These are phyloP conservation scores for Pistacia vera DNA, from an alignment of 345 rosid species.

Conservation along the genomic window DNA sequence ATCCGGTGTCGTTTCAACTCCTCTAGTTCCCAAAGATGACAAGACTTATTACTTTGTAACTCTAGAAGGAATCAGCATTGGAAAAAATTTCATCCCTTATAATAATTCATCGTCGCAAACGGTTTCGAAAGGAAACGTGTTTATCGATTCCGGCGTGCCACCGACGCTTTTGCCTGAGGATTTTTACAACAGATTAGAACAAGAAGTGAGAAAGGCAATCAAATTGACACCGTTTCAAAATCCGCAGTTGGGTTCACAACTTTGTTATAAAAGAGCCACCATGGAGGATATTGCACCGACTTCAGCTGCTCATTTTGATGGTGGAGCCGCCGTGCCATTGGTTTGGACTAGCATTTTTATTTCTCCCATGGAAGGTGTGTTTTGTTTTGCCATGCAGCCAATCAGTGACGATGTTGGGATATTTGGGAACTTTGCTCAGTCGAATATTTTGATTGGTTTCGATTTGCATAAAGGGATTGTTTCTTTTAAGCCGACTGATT, in stretches of 20 bases:
- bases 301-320: slow-evolving; percentile 28
- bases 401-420: slow-evolving; percentile 13
- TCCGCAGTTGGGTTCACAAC: slow-evolving; percentile 10
- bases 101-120: not conserved
- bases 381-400: slow-evolving; percentile 33
- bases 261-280: slow-evolving; percentile 23
- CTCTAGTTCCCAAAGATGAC: slow-evolving; percentile 5
- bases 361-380: slow-evolving; percentile 18
- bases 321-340: slow-evolving; percentile 25
- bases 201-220: slow-evolving; percentile 14
- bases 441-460: slow-evolving; percentile 31
- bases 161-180: slow-evolving; percentile 29
- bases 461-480: slow-evolving; percentile 19
- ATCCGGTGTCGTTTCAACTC: not conserved
- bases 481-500: slow-evolving; percentile 39
- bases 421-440: slow-evolving; percentile 35
- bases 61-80: slow-evolving; percentile 28
- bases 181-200: slow-evolving; percentile 20
- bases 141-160: slow-evolving; percentile 28
- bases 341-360: slow-evolving; percentile 28
- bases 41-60: slow-evolving; percentile 5
- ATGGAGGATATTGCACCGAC: slow-evolving; percentile 12
- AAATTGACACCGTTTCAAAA: slow-evolving; percentile 10
- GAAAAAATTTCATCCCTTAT: slow-evolving; percentile 6
- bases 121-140: slow-evolving; percentile 14